Conservation (phyloP, 2,329 filamentous ascomycete species). For the Talaromyces albobiverticillius region DNA sequence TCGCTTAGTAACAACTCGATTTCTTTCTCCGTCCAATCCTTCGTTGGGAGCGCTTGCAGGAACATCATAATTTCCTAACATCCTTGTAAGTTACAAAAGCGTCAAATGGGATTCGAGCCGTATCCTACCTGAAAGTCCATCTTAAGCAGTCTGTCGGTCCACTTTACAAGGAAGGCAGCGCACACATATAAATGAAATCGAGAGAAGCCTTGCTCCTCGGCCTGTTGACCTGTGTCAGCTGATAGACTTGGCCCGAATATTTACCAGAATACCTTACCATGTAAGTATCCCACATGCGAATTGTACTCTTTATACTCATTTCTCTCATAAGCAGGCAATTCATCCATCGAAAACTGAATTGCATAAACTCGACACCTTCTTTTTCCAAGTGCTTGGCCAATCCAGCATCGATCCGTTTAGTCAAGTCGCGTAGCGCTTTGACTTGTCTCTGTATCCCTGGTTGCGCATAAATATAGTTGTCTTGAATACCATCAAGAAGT, state of each 20-base stretch:
- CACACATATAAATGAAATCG: constrained; percentile 98
- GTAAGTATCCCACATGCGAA: constrained; percentile 99
- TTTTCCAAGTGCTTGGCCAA: constrained; percentile 85
- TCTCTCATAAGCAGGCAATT: constrained; percentile 98
- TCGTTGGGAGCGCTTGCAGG: constrained; percentile 86
- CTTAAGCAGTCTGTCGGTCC: constrained; percentile 89
- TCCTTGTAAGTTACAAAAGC: neutral
- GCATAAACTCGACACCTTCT: constrained; percentile 95
- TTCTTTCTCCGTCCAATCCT: constrained; percentile 95
- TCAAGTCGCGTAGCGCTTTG: constrained; percentile 80
- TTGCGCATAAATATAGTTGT: constrained; percentile 97
- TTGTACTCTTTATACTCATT: constrained; percentile 92
- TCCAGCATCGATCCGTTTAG: constrained; percentile 78
- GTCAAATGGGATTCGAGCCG: neutral
- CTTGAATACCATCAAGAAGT: constrained; percentile 95
- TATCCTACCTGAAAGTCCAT: constrained; percentile 75
- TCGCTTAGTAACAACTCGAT: constrained; percentile 94
- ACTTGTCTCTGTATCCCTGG: constrained; percentile 96
- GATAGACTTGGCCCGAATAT: neutral
- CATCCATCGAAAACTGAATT: constrained; percentile 99
- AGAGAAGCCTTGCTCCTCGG: constrained; percentile 97
- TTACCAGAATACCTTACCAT: constrained; percentile 58
- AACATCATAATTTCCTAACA: constrained; percentile 98
- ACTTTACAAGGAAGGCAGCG: constrained; percentile 95
- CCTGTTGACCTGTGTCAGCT: constrained; percentile 52